phyloP scores from a whole-genome alignment of 345 rosid species.

The Clausena lansium region DNA sequence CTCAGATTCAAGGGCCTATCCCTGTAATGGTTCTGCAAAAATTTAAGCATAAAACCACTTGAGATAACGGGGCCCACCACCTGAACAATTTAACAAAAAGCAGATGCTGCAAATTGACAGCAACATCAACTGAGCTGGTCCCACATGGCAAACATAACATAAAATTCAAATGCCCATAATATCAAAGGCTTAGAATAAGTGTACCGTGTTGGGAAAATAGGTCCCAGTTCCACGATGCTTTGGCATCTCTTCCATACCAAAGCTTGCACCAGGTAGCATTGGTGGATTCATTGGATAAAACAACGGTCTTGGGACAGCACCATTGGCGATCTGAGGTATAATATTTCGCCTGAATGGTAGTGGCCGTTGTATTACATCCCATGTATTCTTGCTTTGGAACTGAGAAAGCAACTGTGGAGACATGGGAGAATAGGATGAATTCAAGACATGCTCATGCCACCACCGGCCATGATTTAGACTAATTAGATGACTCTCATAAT shows the following conservation, averaged over 20 bases:
- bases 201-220: constrained; percentile 71
- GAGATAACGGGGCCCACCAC: constrained; percentile 12
- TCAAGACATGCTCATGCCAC: constrained; percentile 43
- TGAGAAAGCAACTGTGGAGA: constrained; percentile 43
- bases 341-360: constrained; percentile 41
- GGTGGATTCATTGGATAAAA: constrained; percentile 49
- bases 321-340: constrained; percentile 43
- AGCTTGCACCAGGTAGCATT: constrained; percentile 43
- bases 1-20: constrained; percentile 43
- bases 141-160: constrained; percentile 8
- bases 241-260: constrained; percentile 60
- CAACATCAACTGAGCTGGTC: constrained; percentile 15
- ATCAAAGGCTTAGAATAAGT: constrained; percentile 20
- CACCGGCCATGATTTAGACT: constrained; percentile 46
- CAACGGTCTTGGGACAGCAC: constrained; percentile 40
- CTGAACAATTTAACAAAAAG: constrained; percentile 10
- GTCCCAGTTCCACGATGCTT: constrained; percentile 90
- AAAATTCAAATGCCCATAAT: constrained; percentile 14
- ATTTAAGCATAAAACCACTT: constrained; percentile 20
- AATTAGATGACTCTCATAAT: constrained; percentile 41
- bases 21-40: constrained; percentile 77
- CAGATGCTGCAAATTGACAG: constrained; percentile 13
- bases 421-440: constrained; percentile 39
- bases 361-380: constrained; percentile 55
- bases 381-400: constrained; percentile 48